Conservation (phyloP, 2,329 filamentous ascomycete species). For the Mycocentrospora acerina region DNA sequence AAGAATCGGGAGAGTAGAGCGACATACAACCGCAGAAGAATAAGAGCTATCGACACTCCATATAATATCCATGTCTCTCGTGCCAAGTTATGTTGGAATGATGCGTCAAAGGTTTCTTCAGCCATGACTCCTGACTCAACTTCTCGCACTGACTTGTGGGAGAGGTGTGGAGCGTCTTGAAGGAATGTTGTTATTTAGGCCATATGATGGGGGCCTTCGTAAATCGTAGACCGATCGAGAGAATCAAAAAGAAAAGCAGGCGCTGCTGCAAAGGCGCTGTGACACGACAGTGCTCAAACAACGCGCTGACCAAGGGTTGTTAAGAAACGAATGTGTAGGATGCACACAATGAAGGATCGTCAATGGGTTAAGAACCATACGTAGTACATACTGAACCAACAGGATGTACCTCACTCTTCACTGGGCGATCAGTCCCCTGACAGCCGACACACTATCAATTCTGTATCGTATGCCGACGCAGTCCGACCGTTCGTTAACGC, state of each 20-base stretch:
- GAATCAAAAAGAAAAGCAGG: not conserved
- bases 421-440: too few species aligned
- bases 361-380: too few species aligned
- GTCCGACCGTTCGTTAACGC: too few species aligned
- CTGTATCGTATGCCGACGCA: too few species aligned
- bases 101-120: slow-evolving; percentile 15
- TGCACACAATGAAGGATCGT: not conserved
- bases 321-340: too few species aligned
- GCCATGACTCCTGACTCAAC: slow-evolving; percentile 6
- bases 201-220: not conserved
- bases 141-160: too few species aligned
- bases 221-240: slow-evolving; percentile 3
- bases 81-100: slow-evolving; percentile 21
- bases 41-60: slow-evolving; percentile 30
- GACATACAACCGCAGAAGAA: slow-evolving; percentile 30
- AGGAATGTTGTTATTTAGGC: not conserved
- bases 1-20: not conserved
- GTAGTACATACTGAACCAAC: too few species aligned
- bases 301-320: too few species aligned
- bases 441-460: too few species aligned
- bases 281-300: too few species aligned
- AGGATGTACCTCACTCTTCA: too few species aligned
- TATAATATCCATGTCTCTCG: slow-evolving; percentile 33
- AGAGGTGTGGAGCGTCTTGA: not conserved
- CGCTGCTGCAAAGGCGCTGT: not conserved